These are phyloP conservation scores for Monosporascus sp. DNA, from an alignment of 2,329 filamentous ascomycete genomes.

Conservation along the genomic window DNA sequence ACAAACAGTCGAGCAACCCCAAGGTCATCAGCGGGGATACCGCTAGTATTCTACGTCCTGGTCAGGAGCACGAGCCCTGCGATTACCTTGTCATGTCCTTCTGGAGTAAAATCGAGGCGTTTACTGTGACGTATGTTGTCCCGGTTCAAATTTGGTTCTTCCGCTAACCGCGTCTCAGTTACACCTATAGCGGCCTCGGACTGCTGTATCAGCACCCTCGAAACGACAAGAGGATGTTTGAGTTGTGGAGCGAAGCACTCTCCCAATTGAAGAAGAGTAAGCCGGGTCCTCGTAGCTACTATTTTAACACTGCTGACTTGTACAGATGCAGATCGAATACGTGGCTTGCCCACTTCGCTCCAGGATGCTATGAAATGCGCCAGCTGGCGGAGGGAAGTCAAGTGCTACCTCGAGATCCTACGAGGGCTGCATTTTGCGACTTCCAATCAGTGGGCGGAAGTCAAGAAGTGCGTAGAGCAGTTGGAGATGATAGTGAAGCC, in stretches of 20 bases:
- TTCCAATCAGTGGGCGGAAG: conserved; percentile 64
- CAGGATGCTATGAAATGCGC: conserved; percentile 53
- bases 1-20: conserved; percentile 41
- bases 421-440: conserved; percentile 66
- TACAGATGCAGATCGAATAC: conserved; percentile 23
- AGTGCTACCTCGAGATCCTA: conserved; percentile 67
- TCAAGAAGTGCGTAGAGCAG: conserved; percentile 52
- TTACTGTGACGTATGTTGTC: conserved; percentile 46
- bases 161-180: conserved; percentile 30
- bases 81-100: conserved; percentile 58
- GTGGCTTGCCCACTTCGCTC: conserved; percentile 46
- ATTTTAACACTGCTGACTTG: conserved; percentile 12
- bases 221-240: conserved; percentile 32
- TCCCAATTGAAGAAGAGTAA: conserved; percentile 29
- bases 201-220: conserved; percentile 32
- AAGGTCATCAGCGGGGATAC: conserved; percentile 55
- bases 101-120: conserved; percentile 55
- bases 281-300: conserved; percentile 11
- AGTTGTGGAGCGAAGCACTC: conserved; percentile 36
- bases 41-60: conserved; percentile 45
- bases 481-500: conserved; percentile 42
- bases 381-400: conserved; percentile 61
- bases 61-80: conserved; percentile 36
- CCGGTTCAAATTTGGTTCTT: background rate
- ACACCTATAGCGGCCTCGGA: conserved; percentile 51